Percentiles rank a stretch among this genome's conserved stretches.
phyloP scores from a whole-genome alignment of 2,329 filamentous ascomycete species.

The Colletotrichum aenigma region DNA sequence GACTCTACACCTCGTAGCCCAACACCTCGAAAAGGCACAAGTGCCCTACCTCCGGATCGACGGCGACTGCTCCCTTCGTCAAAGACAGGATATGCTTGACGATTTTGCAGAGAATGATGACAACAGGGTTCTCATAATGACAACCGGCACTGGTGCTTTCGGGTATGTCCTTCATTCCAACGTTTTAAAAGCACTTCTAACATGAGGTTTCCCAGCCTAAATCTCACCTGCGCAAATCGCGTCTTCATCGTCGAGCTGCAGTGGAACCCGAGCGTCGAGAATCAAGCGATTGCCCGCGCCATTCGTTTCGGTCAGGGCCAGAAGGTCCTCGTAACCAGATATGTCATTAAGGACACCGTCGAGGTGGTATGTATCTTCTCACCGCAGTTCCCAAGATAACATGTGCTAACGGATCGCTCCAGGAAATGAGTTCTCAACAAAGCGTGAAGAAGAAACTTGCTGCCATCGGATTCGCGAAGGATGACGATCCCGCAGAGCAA shows the following conservation, averaged over 20 bases:
- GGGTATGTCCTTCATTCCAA: slow-evolving; percentile 37
- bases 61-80: slow-evolving; percentile 39
- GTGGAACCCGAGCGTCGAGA: slow-evolving; percentile 59
- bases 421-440: slow-evolving; percentile 20
- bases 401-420: background rate
- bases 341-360: slow-evolving; percentile 45
- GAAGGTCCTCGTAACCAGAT: slow-evolving; percentile 48
- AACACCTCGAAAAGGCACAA: slow-evolving; percentile 26
- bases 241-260: slow-evolving; percentile 58
- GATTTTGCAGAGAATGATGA: slow-evolving; percentile 34
- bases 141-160: slow-evolving; percentile 53
- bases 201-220: slow-evolving; percentile 35
- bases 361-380: slow-evolving; percentile 42
- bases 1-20: slow-evolving; percentile 40
- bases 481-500: background rate
- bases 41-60: slow-evolving; percentile 46
- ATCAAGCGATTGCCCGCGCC: slow-evolving; percentile 54
- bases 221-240: slow-evolving; percentile 50
- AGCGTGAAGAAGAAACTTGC: slow-evolving; percentile 7
- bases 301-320: slow-evolving; percentile 49
- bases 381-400: no score
- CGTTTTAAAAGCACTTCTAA: background rate
- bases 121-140: slow-evolving; percentile 53
- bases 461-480: background rate
- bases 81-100: slow-evolving; percentile 41